Conservation (phyloP, 768 basidiomycete genomes). For the Ramaria sp. region DNA sequence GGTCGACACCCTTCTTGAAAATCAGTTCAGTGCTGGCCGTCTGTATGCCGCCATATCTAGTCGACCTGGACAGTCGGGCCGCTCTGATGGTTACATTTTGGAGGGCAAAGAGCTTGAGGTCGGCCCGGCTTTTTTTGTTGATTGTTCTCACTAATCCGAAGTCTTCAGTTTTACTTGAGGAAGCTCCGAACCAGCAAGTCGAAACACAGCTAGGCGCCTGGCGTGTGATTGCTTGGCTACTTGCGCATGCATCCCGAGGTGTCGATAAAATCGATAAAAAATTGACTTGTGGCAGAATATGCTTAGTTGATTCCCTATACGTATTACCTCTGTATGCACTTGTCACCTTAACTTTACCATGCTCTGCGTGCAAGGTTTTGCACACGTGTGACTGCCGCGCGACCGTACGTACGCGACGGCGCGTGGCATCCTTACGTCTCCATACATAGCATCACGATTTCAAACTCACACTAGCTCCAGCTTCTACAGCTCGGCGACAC, state of each 20-base stretch:
- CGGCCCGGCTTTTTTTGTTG: conserved; percentile 14
- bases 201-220: conserved; percentile 47
- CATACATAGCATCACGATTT: background rate
- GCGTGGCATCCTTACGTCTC: background rate
- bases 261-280: conserved; percentile 4
- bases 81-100: conserved; percentile 93
- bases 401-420: background rate
- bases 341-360: background rate
- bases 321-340: conserved; percentile 8
- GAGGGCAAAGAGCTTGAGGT: conserved; percentile 99
- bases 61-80: conserved; percentile 94
- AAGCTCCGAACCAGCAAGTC: conserved; percentile 90
- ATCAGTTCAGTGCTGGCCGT: conserved; percentile 89
- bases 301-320: conserved; percentile 1
- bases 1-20: conserved; percentile 80
- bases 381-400: background rate
- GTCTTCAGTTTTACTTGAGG: conserved; percentile 78
- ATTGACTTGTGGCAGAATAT: conserved; percentile 3
- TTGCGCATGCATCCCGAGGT: background rate
- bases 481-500: background rate
- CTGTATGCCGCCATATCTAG: conserved; percentile 89
- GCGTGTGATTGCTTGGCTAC: background rate
- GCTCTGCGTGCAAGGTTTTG: conserved; percentile 1
- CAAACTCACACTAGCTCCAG: background rate
- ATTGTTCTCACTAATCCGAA: conserved; percentile 15